Evolutionary conservation across 2,329 filamentous ascomycete genomes (phyloP), one percentile per base, ranked within the genome.

Genomic region (Penicillium sp.): DNA sequence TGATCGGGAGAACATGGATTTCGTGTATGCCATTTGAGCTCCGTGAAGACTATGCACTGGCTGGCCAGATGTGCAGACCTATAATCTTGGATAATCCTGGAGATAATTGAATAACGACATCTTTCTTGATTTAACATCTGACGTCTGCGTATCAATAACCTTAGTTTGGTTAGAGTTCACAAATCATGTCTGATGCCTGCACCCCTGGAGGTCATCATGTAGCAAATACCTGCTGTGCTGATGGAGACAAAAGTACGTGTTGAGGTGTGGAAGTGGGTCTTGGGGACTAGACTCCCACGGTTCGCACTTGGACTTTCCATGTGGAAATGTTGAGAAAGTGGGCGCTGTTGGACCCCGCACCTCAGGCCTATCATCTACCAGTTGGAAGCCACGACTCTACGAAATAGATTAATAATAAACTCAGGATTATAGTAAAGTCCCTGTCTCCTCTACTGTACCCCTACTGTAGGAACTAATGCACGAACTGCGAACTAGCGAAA

Each of bases 1-100:
- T 4, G 87, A 90, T 67, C 74, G 78, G 54, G 86, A 90, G 76
- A 90, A 88, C 58, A 75, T 78, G 1, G 83, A 89, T 68, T 88
- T 90, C 66, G 71, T 83, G 0, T 90, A 90, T 51, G 24, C 39
- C 22, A 8, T 54, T 37, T 35, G 39, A 46, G 24, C 22, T 21
- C n/a, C 41, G 26, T 35, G 39, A 46, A 46, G 22, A 37, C 24
- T 33, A 44, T 21, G 45, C 27, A 47, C 26, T 47, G 39, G 39
- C 39, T 22, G 39, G 39, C 39, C 39, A 11, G 3, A 19, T 6
- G 19, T 22, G 19, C 19, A 21, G 8, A 41, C 19, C 19, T 41
- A 41, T 41, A 22, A 22, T 19, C 4, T 41, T 22, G 39, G 2
- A 21, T 39, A 10, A 39, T 39, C n/a, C 13, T 16, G 33, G 16